These are phyloP conservation scores for Penicillium thymicola DNA, from an alignment of 2,329 filamentous ascomycete species.

Conservation along the genomic window DNA sequence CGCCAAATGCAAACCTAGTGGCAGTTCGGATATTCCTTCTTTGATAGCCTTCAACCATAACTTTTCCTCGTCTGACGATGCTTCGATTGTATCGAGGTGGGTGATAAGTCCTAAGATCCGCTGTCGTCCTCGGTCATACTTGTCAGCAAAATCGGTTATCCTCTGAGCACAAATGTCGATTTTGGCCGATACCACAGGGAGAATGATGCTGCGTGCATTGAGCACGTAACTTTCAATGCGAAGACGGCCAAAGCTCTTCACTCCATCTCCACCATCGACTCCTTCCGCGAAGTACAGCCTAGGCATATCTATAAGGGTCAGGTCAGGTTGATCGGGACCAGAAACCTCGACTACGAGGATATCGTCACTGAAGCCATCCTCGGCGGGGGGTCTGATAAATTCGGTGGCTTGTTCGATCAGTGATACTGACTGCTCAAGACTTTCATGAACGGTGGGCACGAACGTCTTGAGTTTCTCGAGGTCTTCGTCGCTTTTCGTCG, in stretches of 20 bases:
- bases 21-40: conserved; percentile 43
- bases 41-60: conserved; percentile 36
- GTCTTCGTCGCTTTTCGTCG: conserved; percentile 5
- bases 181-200: conserved; percentile 53
- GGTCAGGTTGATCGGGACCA: conserved; percentile 57
- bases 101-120: conserved; percentile 49
- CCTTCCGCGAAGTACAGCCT: conserved; percentile 56
- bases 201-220: conserved; percentile 57
- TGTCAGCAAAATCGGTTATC: conserved; percentile 50
- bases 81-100: conserved; percentile 43
- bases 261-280: conserved; percentile 46
- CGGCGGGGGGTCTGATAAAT: conserved; percentile 48
- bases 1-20: conserved; percentile 45
- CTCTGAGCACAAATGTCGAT: conserved; percentile 56
- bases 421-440: conserved; percentile 34
- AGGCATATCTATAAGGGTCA: conserved; percentile 62
- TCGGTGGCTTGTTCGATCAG: conserved; percentile 54
- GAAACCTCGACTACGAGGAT: conserved; percentile 59
- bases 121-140: conserved; percentile 29
- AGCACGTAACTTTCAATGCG: conserved; percentile 55
- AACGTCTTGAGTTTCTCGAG: conserved; percentile 10
- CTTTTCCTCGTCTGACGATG: conserved; percentile 36
- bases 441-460: background rate
- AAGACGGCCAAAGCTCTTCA: conserved; percentile 52
- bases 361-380: conserved; percentile 37